phyloP scores from a whole-genome alignment of 1,284 basidiomycete genomes.

The Pyrrhoderma lamaoense region DNA sequence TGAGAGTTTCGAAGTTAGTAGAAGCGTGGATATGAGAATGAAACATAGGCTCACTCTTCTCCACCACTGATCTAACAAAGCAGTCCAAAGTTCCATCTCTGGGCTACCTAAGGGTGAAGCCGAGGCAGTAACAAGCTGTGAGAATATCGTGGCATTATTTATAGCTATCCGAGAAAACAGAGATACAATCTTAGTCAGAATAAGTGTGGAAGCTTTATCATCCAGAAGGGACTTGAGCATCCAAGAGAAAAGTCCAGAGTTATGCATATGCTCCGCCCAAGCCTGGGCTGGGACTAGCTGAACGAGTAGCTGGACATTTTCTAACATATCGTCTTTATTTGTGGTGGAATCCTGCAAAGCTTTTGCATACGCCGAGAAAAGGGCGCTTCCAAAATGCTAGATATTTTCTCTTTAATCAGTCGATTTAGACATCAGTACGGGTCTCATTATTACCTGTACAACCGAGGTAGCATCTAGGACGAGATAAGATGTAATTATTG shows the following conservation, averaged over 20 bases:
- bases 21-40: background rate
- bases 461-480: constrained; percentile 63
- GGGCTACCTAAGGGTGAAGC: constrained; percentile 38
- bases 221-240: constrained; percentile 51
- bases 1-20: constrained; percentile 26
- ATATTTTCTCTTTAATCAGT: background rate
- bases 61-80: constrained; percentile 74
- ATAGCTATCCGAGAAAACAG: constrained; percentile 64
- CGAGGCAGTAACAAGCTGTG: constrained; percentile 57
- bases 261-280: constrained; percentile 67
- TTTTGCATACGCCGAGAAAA: constrained; percentile 43
- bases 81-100: constrained; percentile 54
- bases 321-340: constrained; percentile 54
- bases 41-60: constrained; percentile 43
- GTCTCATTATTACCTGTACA: constrained; percentile 48
- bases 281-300: constrained; percentile 52
- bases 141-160: constrained; percentile 54
- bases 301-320: constrained; percentile 46
- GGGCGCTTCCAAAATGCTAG: background rate
- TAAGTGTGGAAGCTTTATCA: constrained; percentile 47
- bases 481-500: constrained; percentile 76
- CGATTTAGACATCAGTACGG: background rate
- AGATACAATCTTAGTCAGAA: constrained; percentile 60
- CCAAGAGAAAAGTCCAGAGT: constrained; percentile 59
- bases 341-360: constrained; percentile 43